Percentiles rank a stretch among this genome's conserved stretches.
phyloP scores from a whole-genome alignment of 1,139 yeast species.

The Pichia sp. region DNA sequence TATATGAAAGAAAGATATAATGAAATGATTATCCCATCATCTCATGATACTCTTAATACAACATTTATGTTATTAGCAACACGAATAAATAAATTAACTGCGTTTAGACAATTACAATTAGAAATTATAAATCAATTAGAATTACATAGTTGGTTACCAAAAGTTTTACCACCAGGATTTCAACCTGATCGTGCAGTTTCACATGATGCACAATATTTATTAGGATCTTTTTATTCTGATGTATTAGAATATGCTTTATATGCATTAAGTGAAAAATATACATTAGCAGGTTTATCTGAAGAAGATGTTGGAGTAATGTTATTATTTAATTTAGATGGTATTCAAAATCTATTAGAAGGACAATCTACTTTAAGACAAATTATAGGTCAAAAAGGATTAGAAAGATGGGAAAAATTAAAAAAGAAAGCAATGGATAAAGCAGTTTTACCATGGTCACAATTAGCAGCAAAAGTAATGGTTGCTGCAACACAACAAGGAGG shows the following conservation, averaged over 20 bases:
- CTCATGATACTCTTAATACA: slow-evolving; percentile 22
- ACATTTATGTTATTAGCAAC: slow-evolving; percentile 36
- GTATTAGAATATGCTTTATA: slow-evolving; percentile 67
- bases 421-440: slow-evolving; percentile 72
- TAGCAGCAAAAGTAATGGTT: slow-evolving; percentile 70
- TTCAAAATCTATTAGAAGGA: slow-evolving; percentile 67
- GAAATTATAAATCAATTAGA: slow-evolving; percentile 45
- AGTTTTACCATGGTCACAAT: slow-evolving; percentile 76
- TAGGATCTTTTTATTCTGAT: slow-evolving; percentile 66
- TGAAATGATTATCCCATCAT: slow-evolving; percentile 21
- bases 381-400: slow-evolving; percentile 59
- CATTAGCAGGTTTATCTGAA: slow-evolving; percentile 35
- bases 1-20: slow-evolving; percentile 48
- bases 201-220: slow-evolving; percentile 42
- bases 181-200: slow-evolving; percentile 44
- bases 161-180: slow-evolving; percentile 44
- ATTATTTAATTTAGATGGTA: slow-evolving; percentile 62
- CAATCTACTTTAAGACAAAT: slow-evolving; percentile 46
- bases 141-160: slow-evolving; percentile 67
- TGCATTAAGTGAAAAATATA: slow-evolving; percentile 51
- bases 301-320: slow-evolving; percentile 63
- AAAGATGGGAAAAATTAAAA: slow-evolving; percentile 60
- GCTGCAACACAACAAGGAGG: slow-evolving; percentile 51
- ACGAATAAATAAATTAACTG: slow-evolving; percentile 56
- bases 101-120: slow-evolving; percentile 50